A percentile compares a stretch with the other conserved stretches of the same genome.
These are phyloP conservation scores for Pleurozium schreberi DNA, from an alignment of 225 moss, liverwort and hornwort genomes.

Conservation along the genomic window DNA sequence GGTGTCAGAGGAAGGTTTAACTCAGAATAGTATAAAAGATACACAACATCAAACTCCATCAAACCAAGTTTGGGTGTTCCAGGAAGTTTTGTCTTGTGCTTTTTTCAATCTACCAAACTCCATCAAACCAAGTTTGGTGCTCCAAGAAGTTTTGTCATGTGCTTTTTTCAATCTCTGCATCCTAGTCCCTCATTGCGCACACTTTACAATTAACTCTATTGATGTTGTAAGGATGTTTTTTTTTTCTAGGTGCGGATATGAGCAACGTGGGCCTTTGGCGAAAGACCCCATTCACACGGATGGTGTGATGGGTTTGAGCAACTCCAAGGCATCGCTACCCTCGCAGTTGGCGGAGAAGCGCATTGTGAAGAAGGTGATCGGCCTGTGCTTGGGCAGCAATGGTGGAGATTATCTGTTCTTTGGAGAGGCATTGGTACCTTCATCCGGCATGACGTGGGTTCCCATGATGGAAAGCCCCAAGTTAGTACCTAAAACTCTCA, in stretches of 20 bases:
- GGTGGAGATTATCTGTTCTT: constrained; percentile 65
- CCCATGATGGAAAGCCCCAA: constrained; percentile 13
- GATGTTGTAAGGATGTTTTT: background rate
- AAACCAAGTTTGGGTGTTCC: too few relatives aligned
- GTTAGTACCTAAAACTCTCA: background rate
- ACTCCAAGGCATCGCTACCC: constrained; percentile 37
- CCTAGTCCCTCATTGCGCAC: too few relatives aligned
- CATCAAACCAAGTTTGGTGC: too few relatives aligned
- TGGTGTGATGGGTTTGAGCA: constrained; percentile 76
- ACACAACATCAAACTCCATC: too few relatives aligned
- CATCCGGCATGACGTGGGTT: constrained; percentile 66
- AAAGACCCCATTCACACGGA: constrained; percentile 47
- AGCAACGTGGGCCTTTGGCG: constrained; percentile 55
- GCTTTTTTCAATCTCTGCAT: too few relatives aligned
- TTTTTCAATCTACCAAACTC: too few relatives aligned
- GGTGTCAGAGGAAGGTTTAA: too few relatives aligned
- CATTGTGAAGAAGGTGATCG: constrained; percentile 51
- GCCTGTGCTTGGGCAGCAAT: constrained; percentile 46
- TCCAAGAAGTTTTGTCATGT: too few relatives aligned
- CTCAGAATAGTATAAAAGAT: too few relatives aligned
- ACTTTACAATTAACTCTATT: background rate
- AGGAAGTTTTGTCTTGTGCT: too few relatives aligned
- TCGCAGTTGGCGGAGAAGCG: constrained; percentile 52
- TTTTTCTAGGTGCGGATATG: constrained; percentile 62
- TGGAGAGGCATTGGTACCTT: constrained; percentile 72